Base-by-base conservation (phyloP, 495 filamentous ascomycete species). In the Clavariopsis aquatica region DNA sequence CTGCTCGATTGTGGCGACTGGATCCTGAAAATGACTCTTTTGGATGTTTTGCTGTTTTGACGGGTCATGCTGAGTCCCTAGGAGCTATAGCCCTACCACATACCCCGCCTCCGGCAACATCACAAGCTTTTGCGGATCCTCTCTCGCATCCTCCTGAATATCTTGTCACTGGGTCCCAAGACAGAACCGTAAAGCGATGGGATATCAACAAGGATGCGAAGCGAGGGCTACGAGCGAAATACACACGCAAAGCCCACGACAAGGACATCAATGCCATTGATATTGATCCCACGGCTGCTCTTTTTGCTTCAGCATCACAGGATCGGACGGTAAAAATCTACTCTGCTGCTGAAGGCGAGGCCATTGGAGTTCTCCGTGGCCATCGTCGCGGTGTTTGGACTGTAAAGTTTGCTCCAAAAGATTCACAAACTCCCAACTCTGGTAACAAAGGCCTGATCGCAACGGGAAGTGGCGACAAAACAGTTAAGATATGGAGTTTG, bases 201-300 rank as follows among this genome's bases (percentile, higher is more conserved):
- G 87, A 92, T 57, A 84, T 90, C 20, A 49, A 83, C 78, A 49
- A 81, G 76, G 59, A 77, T 69, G 65, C 22, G 12, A 65, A 57
- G 36, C 76, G 72, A 47, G 77, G 68, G 27, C 71, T 77, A 15
- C 74, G 82, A 63, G 69, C 79, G 23, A 66, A 78, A 17, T 95
- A 91, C 68, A 96, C 93, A 5, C 84, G 93, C 34, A 90, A 96
- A 76, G 95, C 94, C 1, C 94, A 99, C 74, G 94, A 99, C 61
- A 99, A 98, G 69, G 94, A 99, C 66, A 99, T 99, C 78, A 99
- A 99, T 68, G 91, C 94, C 4, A 79, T 99, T 19, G 91, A 94
- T 59, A 80, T 93, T 34, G 89, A 88, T 66, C 82, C 86, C 24
- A 79, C 81, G 15, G 83, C 83, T 15, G 67, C 69, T 0, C 75